Evolutionary conservation across 768 basidiomycete genomes (phyloP), one percentile per base, ranked within the genome.

Genomic region (Lactarius deliciosus): DNA sequence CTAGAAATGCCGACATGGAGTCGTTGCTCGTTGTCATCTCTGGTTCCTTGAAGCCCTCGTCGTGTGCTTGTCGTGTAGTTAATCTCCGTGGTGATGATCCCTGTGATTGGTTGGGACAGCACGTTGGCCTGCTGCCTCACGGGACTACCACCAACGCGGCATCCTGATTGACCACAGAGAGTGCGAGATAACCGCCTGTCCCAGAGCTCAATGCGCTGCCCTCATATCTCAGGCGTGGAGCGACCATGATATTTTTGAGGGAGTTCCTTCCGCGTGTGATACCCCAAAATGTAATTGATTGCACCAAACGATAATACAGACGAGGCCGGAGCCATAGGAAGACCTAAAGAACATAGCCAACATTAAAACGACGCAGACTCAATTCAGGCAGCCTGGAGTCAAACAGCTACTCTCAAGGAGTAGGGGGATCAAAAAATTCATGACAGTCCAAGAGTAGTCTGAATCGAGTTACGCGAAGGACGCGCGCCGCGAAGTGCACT

Each of bases 401-500:
- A 50, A 50, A 41, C 10, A 8, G 16, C n/a, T 47, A 64, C 63
- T 57, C 63, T 22, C 41, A 16, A 64, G 34, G 63, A 64, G 63
- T 57, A 64, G 43, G 20, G 43, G 34, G 56, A 50, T 61, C 61
- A 69, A 72, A 71, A 69, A 70, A 61, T 59, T 45, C 25, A 41
- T 60, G 67, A 68, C 73, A 76, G 71, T 30, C 66, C 66, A 34
- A 75, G 72, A 76, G 66, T 77, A 77, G 77, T 76, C 76, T 76
- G 76, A 77, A 71, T 77, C 74, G 73, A 76, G 76, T 78, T 74
- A 45, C 67, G 57, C 63, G 18, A 54, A 64, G 60, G 13, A 58
- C 57, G 28, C 63, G 76, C 66, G 71, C 75, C 68, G 68, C 73
- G 38, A 76, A 77, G 75, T 68, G 70, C 75, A 77, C 75, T 69